Evolutionary conservation across 2,329 filamentous ascomycete genomes (phyloP), one percentile per base, ranked within the genome.

Genomic region (Akanthomyces dipterigenus): DNA sequence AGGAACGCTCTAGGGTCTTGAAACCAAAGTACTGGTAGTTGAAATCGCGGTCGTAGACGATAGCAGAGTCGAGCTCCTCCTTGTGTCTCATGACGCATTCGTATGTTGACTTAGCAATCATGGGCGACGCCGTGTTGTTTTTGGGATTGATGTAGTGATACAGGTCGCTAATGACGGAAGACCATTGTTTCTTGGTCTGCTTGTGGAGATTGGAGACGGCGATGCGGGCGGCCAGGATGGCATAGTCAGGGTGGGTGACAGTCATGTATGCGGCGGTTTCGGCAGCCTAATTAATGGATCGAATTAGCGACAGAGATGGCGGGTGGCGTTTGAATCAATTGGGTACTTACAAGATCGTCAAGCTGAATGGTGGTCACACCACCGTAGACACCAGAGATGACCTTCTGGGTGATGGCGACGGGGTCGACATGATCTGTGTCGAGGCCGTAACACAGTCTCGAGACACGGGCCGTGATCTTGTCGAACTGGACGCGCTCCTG

Each of bases 11-110:
- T 43, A 99, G 82, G 8, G 95, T 99, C 86, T 99, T 99, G 87
- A 99, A 99, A 66, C 95, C 95, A 71, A 99, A 99, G 81, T 96
- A 99, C 81, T 99, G 95, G 82, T 99, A 99, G 85, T 98, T 97
- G 85, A 99, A 99, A 75, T 99, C 95, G 69, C 95, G 90, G 80
- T 99, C 95, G 71, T 98, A 99, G 70, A 99, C 93, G 74, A 99
- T 98, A 70, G 95, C 95, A 48, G 93, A 98, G 82, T 99, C 96
- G 62, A 99, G 85, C 78, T 99, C 95, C 61, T 96, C 95, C 70
- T 91, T 92, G 77, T 99, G 92, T 71, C 89, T 90, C 90, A 96
- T 95, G 66, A 99, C 89, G 65, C 87, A 91, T 70, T 97, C 90
- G 74, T 96, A 96, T 53, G 90, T 96, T 69, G 89, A 82, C 71